Percentiles rank a stretch among this genome's conserved stretches.
phyloP scores from a whole-genome alignment of 129 eudicot species.

The Sambucus nigra region DNA sequence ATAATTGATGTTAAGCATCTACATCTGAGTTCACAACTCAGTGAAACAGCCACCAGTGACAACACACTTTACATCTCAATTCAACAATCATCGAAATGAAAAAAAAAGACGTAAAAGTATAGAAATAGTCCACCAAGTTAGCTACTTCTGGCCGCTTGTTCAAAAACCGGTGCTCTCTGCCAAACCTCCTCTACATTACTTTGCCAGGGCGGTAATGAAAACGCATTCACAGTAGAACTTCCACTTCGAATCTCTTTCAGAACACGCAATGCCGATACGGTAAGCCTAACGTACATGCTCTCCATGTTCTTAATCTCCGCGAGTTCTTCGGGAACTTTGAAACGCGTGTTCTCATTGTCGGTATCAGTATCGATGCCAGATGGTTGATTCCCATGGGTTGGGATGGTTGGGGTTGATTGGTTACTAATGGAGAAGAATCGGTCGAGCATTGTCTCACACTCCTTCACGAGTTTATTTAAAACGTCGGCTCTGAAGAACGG shows the following conservation, averaged over 20 bases:
- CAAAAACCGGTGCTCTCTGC: constrained; percentile 20
- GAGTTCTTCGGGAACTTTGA: constrained; percentile 46
- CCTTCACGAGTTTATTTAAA: constrained; percentile 44
- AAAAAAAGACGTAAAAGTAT: too few species aligned
- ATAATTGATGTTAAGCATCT: too few species aligned
- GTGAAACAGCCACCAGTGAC: too few species aligned
- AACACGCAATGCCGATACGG: constrained; percentile 42
- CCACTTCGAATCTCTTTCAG: constrained; percentile 49
- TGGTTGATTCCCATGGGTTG: constrained; percentile 16
- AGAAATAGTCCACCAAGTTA: too few species aligned
- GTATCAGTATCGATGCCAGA: too few species aligned
- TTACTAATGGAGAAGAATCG: constrained; percentile 33
- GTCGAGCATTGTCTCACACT: constrained; percentile 49
- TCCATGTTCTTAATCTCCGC: constrained; percentile 49
- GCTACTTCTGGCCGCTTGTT: constrained; percentile 33
- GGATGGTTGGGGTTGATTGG: constrained; percentile 18
- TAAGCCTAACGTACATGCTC: constrained; percentile 44
- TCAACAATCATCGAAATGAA: too few species aligned
- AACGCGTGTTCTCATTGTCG: constrained; percentile 10
- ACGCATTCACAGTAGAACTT: constrained; percentile 52
- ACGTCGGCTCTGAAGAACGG: constrained; percentile 58
- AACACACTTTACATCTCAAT: too few species aligned
- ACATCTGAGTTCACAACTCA: too few species aligned
- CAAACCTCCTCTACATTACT: constrained; percentile 21
- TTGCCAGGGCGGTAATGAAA: constrained; percentile 54